Conservation (phyloP, 192 early-diverging fungal species). For the Linderina pennispora region DNA sequence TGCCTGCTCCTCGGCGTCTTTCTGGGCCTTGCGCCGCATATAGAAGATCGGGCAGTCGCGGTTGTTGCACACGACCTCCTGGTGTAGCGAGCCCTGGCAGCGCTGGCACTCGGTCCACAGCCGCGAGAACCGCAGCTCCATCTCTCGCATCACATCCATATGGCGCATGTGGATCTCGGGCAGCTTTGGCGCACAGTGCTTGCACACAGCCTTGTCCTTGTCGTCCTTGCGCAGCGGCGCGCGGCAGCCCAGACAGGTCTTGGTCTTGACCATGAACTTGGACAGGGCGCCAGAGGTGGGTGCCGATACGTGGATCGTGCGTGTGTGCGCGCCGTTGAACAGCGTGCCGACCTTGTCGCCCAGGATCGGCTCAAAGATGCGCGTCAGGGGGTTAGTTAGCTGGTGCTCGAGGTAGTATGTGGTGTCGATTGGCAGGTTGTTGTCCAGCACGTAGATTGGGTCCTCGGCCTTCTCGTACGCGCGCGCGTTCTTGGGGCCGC, state of each 20-base stretch:
- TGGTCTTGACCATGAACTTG: slow-evolving; percentile 88
- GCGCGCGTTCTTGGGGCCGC: slow-evolving; percentile 75
- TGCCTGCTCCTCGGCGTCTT: slow-evolving; percentile 77
- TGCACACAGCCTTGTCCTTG: slow-evolving; percentile 72
- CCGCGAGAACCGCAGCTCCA: slow-evolving; percentile 73
- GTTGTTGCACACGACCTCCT: slow-evolving; percentile 91
- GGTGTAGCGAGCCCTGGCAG: slow-evolving; percentile 91
- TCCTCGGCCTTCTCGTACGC: slow-evolving; percentile 98
- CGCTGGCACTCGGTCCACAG: slow-evolving; percentile 98
- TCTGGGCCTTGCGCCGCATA: slow-evolving; percentile 96
- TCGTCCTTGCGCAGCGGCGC: slow-evolving; percentile 61
- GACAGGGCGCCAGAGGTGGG: slow-evolving; percentile 83
- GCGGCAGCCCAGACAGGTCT: slow-evolving; percentile 93
- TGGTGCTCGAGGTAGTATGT: slow-evolving; percentile 97
- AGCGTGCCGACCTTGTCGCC: slow-evolving; percentile 79
- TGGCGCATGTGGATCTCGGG: slow-evolving; percentile 78
- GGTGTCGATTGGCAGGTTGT: slow-evolving; percentile 96
- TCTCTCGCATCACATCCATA: slow-evolving; percentile 58
- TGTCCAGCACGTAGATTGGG: slow-evolving; percentile 96
- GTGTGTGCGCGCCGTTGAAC: slow-evolving; percentile 73
- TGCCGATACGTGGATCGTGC: slow-evolving; percentile 79
- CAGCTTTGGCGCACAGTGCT: slow-evolving; percentile 61
- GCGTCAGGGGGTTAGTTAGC: slow-evolving; percentile 82
- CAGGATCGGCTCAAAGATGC: slow-evolving; percentile 96
- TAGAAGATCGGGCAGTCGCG: slow-evolving; percentile 98